phyloP scores from a whole-genome alignment of 1,284 basidiomycete species.

The Pholiota adiposa region DNA sequence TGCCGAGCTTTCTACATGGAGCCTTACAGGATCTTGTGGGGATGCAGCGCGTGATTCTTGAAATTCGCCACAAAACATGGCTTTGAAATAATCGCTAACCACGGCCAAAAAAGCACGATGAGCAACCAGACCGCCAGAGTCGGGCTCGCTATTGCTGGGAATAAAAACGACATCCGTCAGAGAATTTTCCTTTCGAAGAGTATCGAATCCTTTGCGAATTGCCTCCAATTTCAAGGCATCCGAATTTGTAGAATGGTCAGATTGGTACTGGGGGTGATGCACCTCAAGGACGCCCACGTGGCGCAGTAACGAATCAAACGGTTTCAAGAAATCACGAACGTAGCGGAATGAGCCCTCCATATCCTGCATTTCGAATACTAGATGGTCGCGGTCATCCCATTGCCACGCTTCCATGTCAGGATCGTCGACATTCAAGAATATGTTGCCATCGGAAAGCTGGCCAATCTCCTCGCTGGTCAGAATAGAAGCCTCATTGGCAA shows the following conservation, averaged over 20 bases:
- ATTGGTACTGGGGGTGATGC: conserved; percentile 16
- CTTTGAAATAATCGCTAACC: conserved; percentile 22
- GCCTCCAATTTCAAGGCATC: conserved; percentile 10
- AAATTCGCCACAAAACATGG: conserved; percentile 19
- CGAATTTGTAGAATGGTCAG: conserved; percentile 3
- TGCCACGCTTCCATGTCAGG: conserved; percentile 14
- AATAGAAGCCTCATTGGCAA: conserved; percentile 8
- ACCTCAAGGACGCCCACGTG: conserved; percentile 21
- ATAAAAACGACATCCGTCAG: conserved; percentile 24
- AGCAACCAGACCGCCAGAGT: conserved; percentile 14
- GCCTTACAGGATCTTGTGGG: conserved; percentile 8
- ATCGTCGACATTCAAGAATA: conserved; percentile 29
- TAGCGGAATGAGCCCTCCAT: conserved; percentile 17
- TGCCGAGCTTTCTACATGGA: conserved; percentile 12
- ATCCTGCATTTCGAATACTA: conserved; percentile 24
- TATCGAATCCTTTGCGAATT: conserved; percentile 22
- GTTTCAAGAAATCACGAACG: conserved; percentile 22
- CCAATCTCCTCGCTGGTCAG: conserved; percentile 1
- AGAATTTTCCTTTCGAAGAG: conserved; percentile 14
- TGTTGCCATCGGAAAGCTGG: conserved; percentile 1
- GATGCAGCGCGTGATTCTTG: conserved; percentile 17
- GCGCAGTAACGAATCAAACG: conserved; percentile 19
- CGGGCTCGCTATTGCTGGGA: background rate
- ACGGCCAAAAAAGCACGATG: conserved; percentile 27
- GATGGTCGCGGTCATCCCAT: conserved; percentile 22